Base-by-base conservation (phyloP, 345 rosid species). In the Tarenaya hassleriana region DNA sequence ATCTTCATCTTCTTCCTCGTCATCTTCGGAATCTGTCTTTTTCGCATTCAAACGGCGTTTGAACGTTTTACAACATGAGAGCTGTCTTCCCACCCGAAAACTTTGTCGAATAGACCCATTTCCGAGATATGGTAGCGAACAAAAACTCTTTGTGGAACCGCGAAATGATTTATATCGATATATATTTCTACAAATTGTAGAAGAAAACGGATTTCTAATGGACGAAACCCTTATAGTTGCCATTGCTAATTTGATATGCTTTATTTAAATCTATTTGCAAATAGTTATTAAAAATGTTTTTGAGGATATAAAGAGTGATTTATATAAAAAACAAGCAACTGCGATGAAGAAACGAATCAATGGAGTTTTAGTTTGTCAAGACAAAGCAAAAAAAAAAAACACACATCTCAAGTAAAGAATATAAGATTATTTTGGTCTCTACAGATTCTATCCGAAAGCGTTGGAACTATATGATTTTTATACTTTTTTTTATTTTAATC, bases 281-380 rank as follows among this genome's bases (percentile, higher is more conserved):
- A 56, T 41, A 46, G 38, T 16, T 45, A 42, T 52, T 37, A 8
- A 47, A 41, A 51, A 12, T 7, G 38, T 19, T 8, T 51, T 19
- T 32, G 42, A 8, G 27, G 34, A 16, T 35, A 49, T 4, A 39
- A n/a, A 34, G 32, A 3, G 31, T 47, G 40, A 39, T 34, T 16
- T n/a, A n/a, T 50, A 34, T 14, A 9, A 2, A 50, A 37, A 27
- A 32, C 4, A 11, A 4, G 16, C 50, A 45, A 15, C 10, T 17
- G 44, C 40, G n/a, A 11, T n/a, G 56, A 66, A 52, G 51, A 66
- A 52, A 59, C 34, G 70, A 66, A 65, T 58, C 37, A 58, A 39
- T 3, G 49, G 19, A 58, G 34, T 21, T 31, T 45, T 34, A 31
- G 56, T 50, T 29, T 64, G 52, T 18, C n/a, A 44, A 13, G 45